A percentile compares a stretch with the other conserved stretches of the same genome.
Evolutionary conservation across 345 rosid genomes (phyloP).

Genomic region (Pistacia vera): DNA sequence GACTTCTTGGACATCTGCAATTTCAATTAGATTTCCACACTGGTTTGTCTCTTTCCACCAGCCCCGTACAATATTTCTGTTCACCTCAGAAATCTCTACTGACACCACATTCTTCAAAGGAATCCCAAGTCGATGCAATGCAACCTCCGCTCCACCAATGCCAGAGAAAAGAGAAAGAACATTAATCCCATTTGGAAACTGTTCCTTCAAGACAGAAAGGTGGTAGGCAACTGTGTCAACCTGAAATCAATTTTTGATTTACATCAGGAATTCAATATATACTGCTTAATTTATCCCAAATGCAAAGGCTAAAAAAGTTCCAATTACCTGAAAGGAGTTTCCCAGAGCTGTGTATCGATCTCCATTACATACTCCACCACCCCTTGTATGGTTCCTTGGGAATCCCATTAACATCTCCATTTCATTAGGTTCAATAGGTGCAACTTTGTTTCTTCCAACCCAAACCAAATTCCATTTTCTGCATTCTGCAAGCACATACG

Average conservation of each 20-base stretch:
- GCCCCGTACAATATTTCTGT: slow-evolving; percentile 12
- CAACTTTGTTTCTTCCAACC: slow-evolving; percentile 37
- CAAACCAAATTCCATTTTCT: slow-evolving; percentile 34
- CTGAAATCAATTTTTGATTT: not conserved
- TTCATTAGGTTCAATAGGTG: slow-evolving; percentile 26
- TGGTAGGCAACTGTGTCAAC: slow-evolving; percentile 30
- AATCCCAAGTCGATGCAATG: slow-evolving; percentile 25
- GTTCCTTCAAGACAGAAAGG: slow-evolving; percentile 18
- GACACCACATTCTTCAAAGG: slow-evolving; percentile 28
- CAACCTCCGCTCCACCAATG: slow-evolving; percentile 39
- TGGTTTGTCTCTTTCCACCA: slow-evolving; percentile 37
- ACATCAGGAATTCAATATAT: not conserved
- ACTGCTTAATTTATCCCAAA: not conserved
- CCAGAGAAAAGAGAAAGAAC: slow-evolving; percentile 31
- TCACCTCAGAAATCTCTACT: slow-evolving; percentile 28
- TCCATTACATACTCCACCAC: slow-evolving; percentile 17
- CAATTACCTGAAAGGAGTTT: slow-evolving; percentile 16
- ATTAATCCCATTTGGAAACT: slow-evolving; percentile 20
- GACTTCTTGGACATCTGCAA: slow-evolving; percentile 17
- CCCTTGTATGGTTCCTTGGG: slow-evolving; percentile 36
- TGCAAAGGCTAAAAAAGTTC: too few relatives aligned
- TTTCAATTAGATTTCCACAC: slow-evolving; percentile 5
- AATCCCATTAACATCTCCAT: slow-evolving; percentile 36
- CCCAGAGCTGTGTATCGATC: slow-evolving; percentile 33
- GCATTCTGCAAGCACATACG: slow-evolving; percentile 16